Base-by-base conservation (phyloP, 108 stramenopile genomes). In the Nitzschia putrida region DNA sequence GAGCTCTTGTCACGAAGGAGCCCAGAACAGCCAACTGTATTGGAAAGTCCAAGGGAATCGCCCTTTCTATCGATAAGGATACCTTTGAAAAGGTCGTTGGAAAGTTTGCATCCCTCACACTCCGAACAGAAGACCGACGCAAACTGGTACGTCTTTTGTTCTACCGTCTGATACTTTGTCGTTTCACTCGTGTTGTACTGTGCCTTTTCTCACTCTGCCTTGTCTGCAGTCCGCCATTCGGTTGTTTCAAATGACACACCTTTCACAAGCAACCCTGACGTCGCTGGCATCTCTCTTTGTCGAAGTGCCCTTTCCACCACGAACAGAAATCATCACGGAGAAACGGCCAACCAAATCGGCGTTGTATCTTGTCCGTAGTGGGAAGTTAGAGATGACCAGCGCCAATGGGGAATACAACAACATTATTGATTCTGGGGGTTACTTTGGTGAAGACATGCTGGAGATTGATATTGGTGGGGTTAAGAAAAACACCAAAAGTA, bases 1-100 rank as follows among this genome's bases (percentile, higher is more conserved):
- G 85, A 39, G 91, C 95, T 4, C 66, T 96, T 13, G 51, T 92
- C 1, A 74, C 85, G 0, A 91, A 90, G 54, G 90, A 92, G 51
- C 84, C 85, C 40, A 76, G 84, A 9, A 57, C 87, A 54, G 90
- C 88, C 14, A 89, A 88, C 53, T 81, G 88, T 69, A 73, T 92
- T 64, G 93, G 87, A 16, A 68, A 69, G 0, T 77, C 86, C 13
- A 82, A 86, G 55, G 85, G 71, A 6, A 45, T 71, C 7, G 59
- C 66, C 10, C 58, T 80, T 10, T 57, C 38, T 14, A 77, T 84
- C 51, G 76, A 73, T 45, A 76, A 68, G 43, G 79, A 88, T 39
- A 83, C 78, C 4, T 88, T 92, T 75, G 85, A 85, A 60, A 83
- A 78, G 29, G 80, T 81, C 22, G 65, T 89, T 13, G 91, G 88